Percentiles rank a stretch among this genome's conserved stretches.
Conservation (phyloP, 208 protist species). For the Endotrypanum monterogeii region DNA sequence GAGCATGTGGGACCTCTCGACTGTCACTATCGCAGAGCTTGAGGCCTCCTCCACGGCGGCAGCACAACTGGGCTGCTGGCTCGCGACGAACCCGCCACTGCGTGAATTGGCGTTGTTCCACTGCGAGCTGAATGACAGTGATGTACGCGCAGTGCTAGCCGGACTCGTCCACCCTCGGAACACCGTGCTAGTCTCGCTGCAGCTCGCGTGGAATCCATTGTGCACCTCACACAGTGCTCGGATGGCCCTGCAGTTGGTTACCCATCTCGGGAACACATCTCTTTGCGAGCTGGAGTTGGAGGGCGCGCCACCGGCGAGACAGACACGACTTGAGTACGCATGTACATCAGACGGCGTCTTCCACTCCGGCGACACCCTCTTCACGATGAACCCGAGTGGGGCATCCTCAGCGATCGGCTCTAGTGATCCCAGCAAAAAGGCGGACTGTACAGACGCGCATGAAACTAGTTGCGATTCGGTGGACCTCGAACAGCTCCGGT, state of each 20-base stretch:
- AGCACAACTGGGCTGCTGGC: conserved; percentile 34
- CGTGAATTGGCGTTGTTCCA: conserved; percentile 61
- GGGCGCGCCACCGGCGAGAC: conserved; percentile 18
- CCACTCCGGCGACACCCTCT: conserved; percentile 25
- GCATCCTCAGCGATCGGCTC: neutral
- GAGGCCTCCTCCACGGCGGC: neutral
- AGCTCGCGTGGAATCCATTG: conserved; percentile 22
- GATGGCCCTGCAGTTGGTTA: conserved; percentile 22
- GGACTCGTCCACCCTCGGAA: conserved; percentile 25
- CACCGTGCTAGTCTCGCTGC: conserved; percentile 4
- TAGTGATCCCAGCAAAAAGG: neutral
- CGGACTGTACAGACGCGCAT: neutral
- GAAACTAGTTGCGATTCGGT: neutral
- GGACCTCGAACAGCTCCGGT: neutral
- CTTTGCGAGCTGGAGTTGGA: conserved; percentile 23
- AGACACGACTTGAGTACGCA: conserved; percentile 31
- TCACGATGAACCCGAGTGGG: neutral
- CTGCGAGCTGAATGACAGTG: conserved; percentile 58
- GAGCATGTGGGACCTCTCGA: neutral
- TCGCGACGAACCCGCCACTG: conserved; percentile 43
- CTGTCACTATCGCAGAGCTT: neutral
- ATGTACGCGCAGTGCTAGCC: conserved; percentile 45
- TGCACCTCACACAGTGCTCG: conserved; percentile 28
- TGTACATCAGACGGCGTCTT: conserved; percentile 27
- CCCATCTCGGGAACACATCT: conserved; percentile 11